Evolutionary conservation across 2,329 filamentous ascomycete species (phyloP), one percentile per base, ranked within the genome.

Genomic region (Venturia oleaginea): DNA sequence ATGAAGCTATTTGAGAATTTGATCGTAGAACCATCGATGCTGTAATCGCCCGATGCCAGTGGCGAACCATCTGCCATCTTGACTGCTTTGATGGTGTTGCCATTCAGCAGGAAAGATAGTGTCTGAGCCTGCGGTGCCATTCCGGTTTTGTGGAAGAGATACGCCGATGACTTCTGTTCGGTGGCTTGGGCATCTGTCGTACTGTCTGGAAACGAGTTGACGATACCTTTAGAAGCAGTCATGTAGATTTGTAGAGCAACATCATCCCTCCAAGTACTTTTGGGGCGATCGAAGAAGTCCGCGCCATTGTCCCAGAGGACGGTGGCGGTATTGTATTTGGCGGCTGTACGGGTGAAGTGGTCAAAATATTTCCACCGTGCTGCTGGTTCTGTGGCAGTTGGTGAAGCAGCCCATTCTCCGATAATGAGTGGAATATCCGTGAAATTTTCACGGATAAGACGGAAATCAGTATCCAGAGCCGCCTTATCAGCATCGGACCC

Each of bases 231-330:
- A 2, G 72, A 74, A 0, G 79, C 79, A 48, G 78, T 78, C 19
- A 76, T 70, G 59, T 84, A 73, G 65, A 86, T 80, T 6, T 77
- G 73, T 4, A 82, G 70, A 0, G 77, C 76, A 0, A 79, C 76
- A 0, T 75, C 72, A 66, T 86, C 84, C 22, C 79, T 75, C 82
- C 82, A 86, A 2, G 69, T 68, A 57, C 78, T 76, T 0, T 78
- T 74, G 2, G 72, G 72, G 43, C 84, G 80, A 68, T 86, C 76
- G 13, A 85, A 75, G 48, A 83, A 80, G 67, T 85, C 83, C 2
- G 76, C 70, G 0, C 84, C 83, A 65, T 85, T 86, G 69, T 86
- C 84, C 84, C 84, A 86, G 6, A 86, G 70, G 1, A 85, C 74
- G 3, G 79, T 76, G 0, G 79, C 72, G 8, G 81, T 82, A 66